Evolutionary conservation across 2,329 filamentous ascomycete genomes (phyloP).

Genomic region (Xylaria sp.): DNA sequence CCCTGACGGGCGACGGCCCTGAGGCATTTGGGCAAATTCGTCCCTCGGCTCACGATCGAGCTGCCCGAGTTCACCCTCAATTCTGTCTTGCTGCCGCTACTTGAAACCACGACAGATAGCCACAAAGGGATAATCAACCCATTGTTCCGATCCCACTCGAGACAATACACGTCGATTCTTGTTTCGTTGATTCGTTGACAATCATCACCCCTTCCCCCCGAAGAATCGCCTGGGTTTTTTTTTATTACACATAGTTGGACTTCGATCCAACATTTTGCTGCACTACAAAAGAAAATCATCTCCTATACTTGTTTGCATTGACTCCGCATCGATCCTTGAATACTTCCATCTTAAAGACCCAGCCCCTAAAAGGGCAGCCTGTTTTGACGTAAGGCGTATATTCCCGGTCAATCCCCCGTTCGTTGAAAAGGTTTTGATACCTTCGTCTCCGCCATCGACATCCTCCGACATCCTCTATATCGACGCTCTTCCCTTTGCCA

Average conservation of each 20-base stretch:
- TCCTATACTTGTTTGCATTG: conserved; percentile 24
- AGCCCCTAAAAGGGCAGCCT: conserved; percentile 21
- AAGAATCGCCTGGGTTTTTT: conserved; percentile 17
- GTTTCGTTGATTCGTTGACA: conserved; percentile 17
- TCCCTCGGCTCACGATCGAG: conserved; percentile 31
- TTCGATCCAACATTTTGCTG: conserved; percentile 23
- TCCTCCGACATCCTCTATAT: no score
- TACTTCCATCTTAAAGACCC: conserved; percentile 26
- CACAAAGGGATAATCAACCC: conserved; percentile 15
- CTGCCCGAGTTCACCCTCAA: conserved; percentile 24
- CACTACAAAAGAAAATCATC: conserved; percentile 13
- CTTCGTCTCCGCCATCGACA: no score
- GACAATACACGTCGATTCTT: conserved; percentile 8
- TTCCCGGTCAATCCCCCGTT: conserved; percentile 24
- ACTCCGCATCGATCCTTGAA: conserved; percentile 31
- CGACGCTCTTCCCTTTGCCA: conserved; percentile 3
- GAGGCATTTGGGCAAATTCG: conserved; percentile 36
- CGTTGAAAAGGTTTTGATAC: conserved; percentile 11
- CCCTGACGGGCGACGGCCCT: conserved; percentile 24
- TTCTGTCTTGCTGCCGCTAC: conserved; percentile 21
- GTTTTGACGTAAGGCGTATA: conserved; percentile 27
- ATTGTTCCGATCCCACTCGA: conserved; percentile 18
- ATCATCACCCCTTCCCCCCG: conserved; percentile 11
- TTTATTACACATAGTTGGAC: conserved; percentile 34
- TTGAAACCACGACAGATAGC: conserved; percentile 14